Base-by-base conservation (phyloP, 768 basidiomycete genomes). In the button mushroom (Agaricus bisporus) region DNA sequence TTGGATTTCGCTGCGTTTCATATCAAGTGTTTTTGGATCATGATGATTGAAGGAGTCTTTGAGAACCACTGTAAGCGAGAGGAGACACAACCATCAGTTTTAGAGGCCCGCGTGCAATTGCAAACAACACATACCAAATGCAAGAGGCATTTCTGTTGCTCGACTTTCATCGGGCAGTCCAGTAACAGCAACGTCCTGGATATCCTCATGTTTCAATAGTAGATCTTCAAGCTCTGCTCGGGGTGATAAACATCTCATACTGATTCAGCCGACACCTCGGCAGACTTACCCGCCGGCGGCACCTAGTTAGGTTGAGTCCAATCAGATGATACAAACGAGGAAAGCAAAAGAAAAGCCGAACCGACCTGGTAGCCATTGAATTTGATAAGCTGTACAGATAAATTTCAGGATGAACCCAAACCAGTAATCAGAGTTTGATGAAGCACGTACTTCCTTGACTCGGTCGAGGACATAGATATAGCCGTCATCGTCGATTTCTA, bases 311-410 rank as follows among this genome's bases (percentile, higher is more conserved):
- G 5, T n/a, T 39, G 26, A 17, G 11, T 7, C 32, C 32, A 32
- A 7, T 32, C 8, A 32, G 15, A 32, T 35, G 9, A 11, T 14
- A 11, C n/a, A 17, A 22, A 22, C 22, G n/a, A 17, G 11, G 48
- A 0, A 3, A 4, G 18, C 10, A 38, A 12, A 25, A 37, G 39
- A 8, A 38, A 37, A 32, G 7, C 11, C 11, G 26, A 14, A 49
- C 48, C 14, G 38, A 49, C 48, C 48, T 49, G 48, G 36, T 49
- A 49, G 12, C 48, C 48, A n/a, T 49, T 49, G 20, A 37, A 49
- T 37, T 49, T 49, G 22, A 49, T 49, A 17, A 49, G 36, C 48
- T 49, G 20, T 28, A 6, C 28, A 11, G 42, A 22, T 12, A 5
- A 22, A 44, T 18, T 41, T 22, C 11, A 44, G 42, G 11, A 44